Evolutionary conservation across 164 flowering plant genomes (phyloP), one percentile per base, ranked within the genome.

Genomic region (Stephania cephalantha): DNA sequence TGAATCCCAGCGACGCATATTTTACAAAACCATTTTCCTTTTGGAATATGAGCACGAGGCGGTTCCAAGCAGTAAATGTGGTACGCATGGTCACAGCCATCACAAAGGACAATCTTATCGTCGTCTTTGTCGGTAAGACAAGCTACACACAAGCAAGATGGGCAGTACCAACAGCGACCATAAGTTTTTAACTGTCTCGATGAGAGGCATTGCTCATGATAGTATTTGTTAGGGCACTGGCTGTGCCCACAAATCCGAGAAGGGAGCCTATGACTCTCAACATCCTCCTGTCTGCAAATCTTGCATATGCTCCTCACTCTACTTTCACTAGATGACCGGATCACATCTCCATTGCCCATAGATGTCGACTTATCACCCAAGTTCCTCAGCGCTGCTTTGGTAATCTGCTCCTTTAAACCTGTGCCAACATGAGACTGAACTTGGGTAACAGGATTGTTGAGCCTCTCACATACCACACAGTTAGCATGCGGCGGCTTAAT

Each of bases 21-120:
- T 72, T 76, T 79, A 79, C 98, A 91, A 73, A 85, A 95, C 98
- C 98, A 95, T 58, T 83, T 88, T 9, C 97, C 95, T 55, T 46
- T 76, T 1, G 98, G 98, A 70, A 91, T 79, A 25, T 82, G 53
- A 52, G 70, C 25, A 18, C 46, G 89, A 22, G 93, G 91, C 2
- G 97, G 95, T 4, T 78, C 70, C 92, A 88, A 77, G 86, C 97
- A 95, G 70, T 93, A 89, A 9, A 87, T 83, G 85, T 95, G 99
- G 83, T 89, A 95, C 1, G 87, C 96, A 76, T 90, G 85, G 85
- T 95, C 97, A 85, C 98, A 91, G 48, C 88, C 89, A 79, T 94
- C 97, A 78, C 98, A 95, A 9, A 95, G 58, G 35, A 91, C 86
- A 77, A 95, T 89, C 83, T 80, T 77, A 30, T 87, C 89, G 80